Evolutionary conservation across 2,329 filamentous ascomycete species (phyloP).

Genomic region (Verticillium albo-atrum): DNA sequence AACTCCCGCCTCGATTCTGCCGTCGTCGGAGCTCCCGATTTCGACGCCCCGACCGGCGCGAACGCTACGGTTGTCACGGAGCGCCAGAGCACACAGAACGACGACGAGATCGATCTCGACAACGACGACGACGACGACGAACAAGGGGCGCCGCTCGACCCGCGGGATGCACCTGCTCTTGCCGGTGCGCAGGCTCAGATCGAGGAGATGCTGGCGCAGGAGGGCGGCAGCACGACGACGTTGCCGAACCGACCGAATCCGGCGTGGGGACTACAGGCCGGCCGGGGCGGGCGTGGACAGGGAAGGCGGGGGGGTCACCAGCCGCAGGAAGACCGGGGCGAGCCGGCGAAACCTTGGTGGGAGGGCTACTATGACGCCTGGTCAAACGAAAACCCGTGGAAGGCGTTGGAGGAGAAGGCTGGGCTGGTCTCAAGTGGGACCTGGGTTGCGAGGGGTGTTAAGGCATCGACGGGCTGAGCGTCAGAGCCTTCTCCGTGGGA

Average conservation of each 20-base stretch:
- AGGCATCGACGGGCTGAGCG: background rate
- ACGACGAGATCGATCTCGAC: constrained; percentile 42
- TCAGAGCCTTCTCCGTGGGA: background rate
- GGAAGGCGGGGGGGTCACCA: constrained; percentile 5
- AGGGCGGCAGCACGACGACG: constrained; percentile 5
- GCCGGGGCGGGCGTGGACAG: background rate
- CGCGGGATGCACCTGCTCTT: constrained; percentile 8
- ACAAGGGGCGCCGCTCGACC: constrained; percentile 5
- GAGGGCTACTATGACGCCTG: constrained; percentile 63
- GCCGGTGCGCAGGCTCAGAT: constrained; percentile 9
- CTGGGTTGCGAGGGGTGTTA: constrained; percentile 31
- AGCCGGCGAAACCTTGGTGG: constrained; percentile 46
- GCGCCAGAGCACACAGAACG: constrained; percentile 20
- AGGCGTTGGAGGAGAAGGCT: constrained; percentile 42
- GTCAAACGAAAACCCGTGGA: constrained; percentile 73
- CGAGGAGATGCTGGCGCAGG: constrained; percentile 6
- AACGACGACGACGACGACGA: constrained; percentile 21
- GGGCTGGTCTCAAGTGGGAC: constrained; percentile 37
- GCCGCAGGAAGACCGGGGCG: constrained; percentile 5
- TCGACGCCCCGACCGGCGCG: constrained; percentile 19
- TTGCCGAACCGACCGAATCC: constrained; percentile 7
- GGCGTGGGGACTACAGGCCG: constrained; percentile 5
- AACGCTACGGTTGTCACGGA: constrained; percentile 31
- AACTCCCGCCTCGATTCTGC: constrained; percentile 51
- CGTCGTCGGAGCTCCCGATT: constrained; percentile 24